These are phyloP conservation scores for Eucalyptus virginea DNA, from an alignment of 345 rosid genomes.

Conservation along the genomic window DNA sequence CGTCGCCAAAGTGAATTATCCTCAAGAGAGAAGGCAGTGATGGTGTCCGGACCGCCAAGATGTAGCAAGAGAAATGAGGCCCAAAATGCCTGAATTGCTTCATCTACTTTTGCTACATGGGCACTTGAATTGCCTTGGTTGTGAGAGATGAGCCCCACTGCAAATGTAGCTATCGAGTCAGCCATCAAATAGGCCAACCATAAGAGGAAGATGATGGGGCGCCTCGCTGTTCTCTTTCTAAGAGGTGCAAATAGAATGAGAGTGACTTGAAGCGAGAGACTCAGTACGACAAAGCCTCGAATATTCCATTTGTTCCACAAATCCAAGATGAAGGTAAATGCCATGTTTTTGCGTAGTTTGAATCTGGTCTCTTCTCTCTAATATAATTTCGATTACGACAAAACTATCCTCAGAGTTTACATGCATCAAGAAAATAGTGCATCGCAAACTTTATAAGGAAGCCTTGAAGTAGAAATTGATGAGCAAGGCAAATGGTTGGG, in stretches of 20 bases:
- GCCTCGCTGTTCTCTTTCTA: rapidly evolving
- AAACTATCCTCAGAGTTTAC: neutral
- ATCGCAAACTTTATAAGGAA: neutral
- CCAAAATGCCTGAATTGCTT: neutral
- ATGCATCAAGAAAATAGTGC: neutral
- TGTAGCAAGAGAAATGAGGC: neutral
- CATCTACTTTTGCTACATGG: neutral
- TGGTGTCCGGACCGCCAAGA: neutral
- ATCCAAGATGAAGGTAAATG: neutral
- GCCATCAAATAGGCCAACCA: neutral
- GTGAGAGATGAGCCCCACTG: neutral
- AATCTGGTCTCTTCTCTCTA: neutral
- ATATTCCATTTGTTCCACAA: neutral
- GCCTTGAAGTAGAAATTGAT: neutral
- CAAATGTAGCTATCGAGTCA: neutral
- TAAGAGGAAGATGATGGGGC: neutral
- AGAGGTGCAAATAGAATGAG: neutral
- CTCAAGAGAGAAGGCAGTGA: neutral
- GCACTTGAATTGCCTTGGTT: neutral
- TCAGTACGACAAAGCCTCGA: rapidly evolving
- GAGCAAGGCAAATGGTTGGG: neutral
- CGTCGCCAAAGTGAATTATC: neutral
- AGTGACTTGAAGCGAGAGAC: rapidly evolving
- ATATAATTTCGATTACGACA: neutral
- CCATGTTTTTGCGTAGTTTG: neutral